Conservation (phyloP, 768 basidiomycete species). For the Lactarius tabidus region DNA sequence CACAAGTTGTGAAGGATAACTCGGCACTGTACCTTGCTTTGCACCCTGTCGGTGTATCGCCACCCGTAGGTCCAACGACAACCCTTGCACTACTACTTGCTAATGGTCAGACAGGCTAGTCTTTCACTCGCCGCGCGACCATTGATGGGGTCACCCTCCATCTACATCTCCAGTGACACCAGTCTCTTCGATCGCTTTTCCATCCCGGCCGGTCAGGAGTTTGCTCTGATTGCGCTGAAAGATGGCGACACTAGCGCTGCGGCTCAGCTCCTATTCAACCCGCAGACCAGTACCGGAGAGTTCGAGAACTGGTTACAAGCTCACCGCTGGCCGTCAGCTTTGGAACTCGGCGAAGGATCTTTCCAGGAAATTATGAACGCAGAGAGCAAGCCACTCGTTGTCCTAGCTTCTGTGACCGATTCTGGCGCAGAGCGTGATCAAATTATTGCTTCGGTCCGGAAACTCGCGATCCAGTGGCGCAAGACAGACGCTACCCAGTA, state of each 20-base stretch:
- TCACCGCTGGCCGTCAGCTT: conserved; percentile 67
- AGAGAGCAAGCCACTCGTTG: conserved; percentile 68
- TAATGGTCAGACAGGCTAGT: conserved; percentile 37
- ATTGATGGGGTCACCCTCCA: conserved; percentile 45
- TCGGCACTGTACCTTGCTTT: conserved; percentile 60
- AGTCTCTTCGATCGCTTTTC: conserved; percentile 35
- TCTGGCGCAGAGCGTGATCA: conserved; percentile 33
- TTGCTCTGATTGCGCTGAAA: conserved; percentile 67
- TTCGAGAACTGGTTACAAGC: conserved; percentile 51
- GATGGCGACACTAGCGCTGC: conserved; percentile 52
- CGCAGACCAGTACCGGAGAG: conserved; percentile 15
- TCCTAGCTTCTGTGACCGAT: conserved; percentile 55
- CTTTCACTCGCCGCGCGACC: conserved; percentile 55
- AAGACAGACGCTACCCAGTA: conserved; percentile 34
- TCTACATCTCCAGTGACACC: conserved; percentile 40
- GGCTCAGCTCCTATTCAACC: conserved; percentile 37
- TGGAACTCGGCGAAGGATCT: conserved; percentile 72
- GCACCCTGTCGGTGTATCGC: conserved; percentile 35
- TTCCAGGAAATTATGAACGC: conserved; percentile 88
- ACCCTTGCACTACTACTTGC: background rate
- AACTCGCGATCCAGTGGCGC: conserved; percentile 61
- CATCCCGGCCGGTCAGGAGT: conserved; percentile 36
- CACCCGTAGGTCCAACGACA: conserved; percentile 33
- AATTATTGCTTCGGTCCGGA: conserved; percentile 46
- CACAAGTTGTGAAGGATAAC: conserved; percentile 40